These are phyloP conservation scores for Otatea glauca DNA, from an alignment of 176 grass and related monocot genomes.

Conservation along the genomic window DNA sequence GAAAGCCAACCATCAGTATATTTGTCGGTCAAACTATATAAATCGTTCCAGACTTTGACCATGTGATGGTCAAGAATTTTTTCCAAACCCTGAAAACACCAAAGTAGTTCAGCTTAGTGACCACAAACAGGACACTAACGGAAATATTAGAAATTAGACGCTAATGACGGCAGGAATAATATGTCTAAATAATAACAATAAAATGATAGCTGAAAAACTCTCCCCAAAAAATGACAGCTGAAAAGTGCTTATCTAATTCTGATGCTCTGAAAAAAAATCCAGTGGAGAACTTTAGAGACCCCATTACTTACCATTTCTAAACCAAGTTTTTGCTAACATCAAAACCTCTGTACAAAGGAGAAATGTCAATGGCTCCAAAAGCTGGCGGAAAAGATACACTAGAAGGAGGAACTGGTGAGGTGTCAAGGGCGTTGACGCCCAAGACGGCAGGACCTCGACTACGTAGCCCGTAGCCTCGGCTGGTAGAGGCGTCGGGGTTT, in stretches of 20 bases:
- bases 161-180: background rate
- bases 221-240: slow-evolving; percentile 3
- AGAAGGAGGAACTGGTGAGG: too few species aligned
- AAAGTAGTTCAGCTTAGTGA: slow-evolving; percentile 36
- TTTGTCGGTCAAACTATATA: slow-evolving; percentile 78
- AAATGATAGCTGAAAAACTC: background rate
- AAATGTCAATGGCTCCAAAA: too few species aligned
- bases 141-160: slow-evolving; percentile 7
- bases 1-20: slow-evolving; percentile 92
- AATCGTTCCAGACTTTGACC: slow-evolving; percentile 82
- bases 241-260: slow-evolving; percentile 22
- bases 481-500: too few species aligned
- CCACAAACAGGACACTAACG: slow-evolving; percentile 5
- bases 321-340: slow-evolving; percentile 32
- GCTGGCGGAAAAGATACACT: too few species aligned
- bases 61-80: slow-evolving; percentile 78
- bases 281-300: background rate
- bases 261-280: slow-evolving; percentile 5
- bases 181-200: background rate
- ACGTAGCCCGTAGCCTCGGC: too few species aligned
- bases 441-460: too few species aligned
- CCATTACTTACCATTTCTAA: background rate
- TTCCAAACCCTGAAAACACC: slow-evolving; percentile 74
- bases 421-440: too few species aligned
- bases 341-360: background rate